Percentiles rank a stretch among this genome's conserved stretches.
Evolutionary conservation across 2,329 filamentous ascomycete species (phyloP).

Genomic region (Colletotrichum aenigma): DNA sequence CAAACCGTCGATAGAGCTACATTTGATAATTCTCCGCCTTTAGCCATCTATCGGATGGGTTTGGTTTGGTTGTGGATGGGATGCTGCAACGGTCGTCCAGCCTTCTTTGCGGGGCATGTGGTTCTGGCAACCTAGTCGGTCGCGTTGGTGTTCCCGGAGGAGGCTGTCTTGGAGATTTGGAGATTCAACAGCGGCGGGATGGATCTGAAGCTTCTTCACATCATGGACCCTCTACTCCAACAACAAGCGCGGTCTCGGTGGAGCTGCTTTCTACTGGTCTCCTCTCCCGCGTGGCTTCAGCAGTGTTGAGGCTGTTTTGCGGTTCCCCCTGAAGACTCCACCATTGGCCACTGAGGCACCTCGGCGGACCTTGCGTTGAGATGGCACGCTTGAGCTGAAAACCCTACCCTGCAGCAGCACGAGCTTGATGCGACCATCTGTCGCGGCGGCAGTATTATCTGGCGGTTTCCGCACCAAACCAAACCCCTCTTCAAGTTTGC

Average conservation of each 20-base stretch:
- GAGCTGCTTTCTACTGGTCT: not conserved
- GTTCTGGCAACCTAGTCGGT: slow-evolving; percentile 10
- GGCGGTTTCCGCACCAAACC: not conserved
- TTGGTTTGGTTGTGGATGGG: slow-evolving; percentile 4
- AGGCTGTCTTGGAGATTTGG: slow-evolving; percentile 15
- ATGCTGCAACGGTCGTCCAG: slow-evolving; percentile 15
- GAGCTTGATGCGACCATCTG: not conserved
- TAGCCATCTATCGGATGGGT: not conserved
- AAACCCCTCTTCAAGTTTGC: not conserved
- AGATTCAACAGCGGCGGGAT: slow-evolving; percentile 17
- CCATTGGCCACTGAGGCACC: not conserved
- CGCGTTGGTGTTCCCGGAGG: slow-evolving; percentile 3
- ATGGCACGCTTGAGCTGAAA: not conserved
- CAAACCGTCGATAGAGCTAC: not conserved
- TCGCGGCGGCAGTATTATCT: not conserved
- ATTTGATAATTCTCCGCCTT: slow-evolving; percentile 1
- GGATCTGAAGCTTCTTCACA: slow-evolving; percentile 15
- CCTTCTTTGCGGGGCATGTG: slow-evolving; percentile 21
- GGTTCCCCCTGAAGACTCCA: slow-evolving; percentile 16
- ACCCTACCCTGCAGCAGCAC: not conserved
- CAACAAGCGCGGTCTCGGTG: slow-evolving; percentile 13
- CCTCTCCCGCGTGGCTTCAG: slow-evolving; percentile 18
- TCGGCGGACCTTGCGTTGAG: not conserved
- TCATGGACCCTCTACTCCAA: slow-evolving; percentile 16
- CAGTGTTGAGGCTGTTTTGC: slow-evolving; percentile 19